Evolutionary conservation across 371 early-diverging fungal species (phyloP).

Genomic region (Funneliformis caledonium): DNA sequence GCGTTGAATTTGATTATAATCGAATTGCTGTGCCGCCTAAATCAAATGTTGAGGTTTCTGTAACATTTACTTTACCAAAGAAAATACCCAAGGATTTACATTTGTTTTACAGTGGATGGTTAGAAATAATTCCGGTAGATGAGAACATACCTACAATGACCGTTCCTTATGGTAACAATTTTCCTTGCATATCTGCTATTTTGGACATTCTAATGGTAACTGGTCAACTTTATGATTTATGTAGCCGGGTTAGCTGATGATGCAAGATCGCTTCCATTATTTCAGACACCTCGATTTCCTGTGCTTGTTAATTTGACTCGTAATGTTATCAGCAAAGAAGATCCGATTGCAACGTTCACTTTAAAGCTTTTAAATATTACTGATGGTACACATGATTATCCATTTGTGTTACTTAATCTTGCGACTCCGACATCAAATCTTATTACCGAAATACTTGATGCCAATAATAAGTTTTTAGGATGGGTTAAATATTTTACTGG

Average conservation of each 20-base stretch:
- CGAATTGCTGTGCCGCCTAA: not conserved
- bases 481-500: no score
- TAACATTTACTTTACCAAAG: conserved; percentile 53
- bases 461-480: not conserved
- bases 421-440: not conserved
- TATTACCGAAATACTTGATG: not conserved
- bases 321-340: no score
- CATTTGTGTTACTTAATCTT: not conserved
- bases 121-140: conserved; percentile 17
- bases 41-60: not conserved
- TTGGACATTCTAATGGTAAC: not conserved
- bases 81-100: conserved; percentile 22
- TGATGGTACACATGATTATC: not conserved
- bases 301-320: not conserved
- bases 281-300: not conserved
- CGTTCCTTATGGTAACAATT: conserved; percentile 10
- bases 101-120: conserved; percentile 36
- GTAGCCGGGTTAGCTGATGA: not conserved
- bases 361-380: no score
- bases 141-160: not conserved
- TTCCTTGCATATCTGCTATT: no score
- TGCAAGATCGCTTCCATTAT: conserved; percentile 4
- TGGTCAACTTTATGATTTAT: not conserved
- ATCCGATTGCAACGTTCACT: not conserved
- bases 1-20: not conserved